Conservation (phyloP, 805 yeast genomes). For the Priceomyces medius region DNA sequence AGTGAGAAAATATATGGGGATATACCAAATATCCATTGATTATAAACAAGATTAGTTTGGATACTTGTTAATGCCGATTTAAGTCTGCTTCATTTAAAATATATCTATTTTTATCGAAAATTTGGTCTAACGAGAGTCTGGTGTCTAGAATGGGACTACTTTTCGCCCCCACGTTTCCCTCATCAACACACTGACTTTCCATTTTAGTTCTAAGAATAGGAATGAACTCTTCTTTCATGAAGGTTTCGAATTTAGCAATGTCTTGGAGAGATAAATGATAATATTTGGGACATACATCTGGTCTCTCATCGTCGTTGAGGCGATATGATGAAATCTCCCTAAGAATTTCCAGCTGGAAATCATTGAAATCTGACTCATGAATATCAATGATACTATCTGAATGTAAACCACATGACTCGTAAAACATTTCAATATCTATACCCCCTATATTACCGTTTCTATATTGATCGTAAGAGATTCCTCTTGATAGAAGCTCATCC, state of each 20-base stretch:
- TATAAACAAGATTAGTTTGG: too few species aligned
- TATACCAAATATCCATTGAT: too few species aligned
- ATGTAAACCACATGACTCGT: constrained; percentile 3
- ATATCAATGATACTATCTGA: constrained; percentile 5
- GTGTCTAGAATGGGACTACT: not conserved
- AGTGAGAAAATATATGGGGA: too few species aligned
- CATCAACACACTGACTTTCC: not conserved
- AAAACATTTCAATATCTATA: constrained; percentile 2
- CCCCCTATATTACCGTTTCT: constrained; percentile 5
- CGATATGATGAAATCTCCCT: constrained; percentile 3
- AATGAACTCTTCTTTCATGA: constrained; percentile 1
- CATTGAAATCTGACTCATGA: constrained; percentile 14
- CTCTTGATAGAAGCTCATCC: constrained; percentile 3
- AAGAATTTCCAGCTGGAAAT: constrained; percentile 12
- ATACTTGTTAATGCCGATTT: too few species aligned
- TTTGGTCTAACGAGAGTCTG: constrained; percentile 5
- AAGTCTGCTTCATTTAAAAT: too few species aligned
- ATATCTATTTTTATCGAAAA: not conserved
- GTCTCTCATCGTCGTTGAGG: not conserved
- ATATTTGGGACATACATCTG: constrained; percentile 3
- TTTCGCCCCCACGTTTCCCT: not conserved
- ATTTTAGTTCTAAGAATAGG: not conserved
- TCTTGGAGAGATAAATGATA: constrained; percentile 1
- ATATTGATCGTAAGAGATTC: constrained; percentile 12
- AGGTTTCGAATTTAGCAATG: constrained; percentile 1